Evolutionary conservation across 305 asterid genomes (phyloP), one percentile per base, ranked within the genome.

Genomic region (Salvia sclarea): DNA sequence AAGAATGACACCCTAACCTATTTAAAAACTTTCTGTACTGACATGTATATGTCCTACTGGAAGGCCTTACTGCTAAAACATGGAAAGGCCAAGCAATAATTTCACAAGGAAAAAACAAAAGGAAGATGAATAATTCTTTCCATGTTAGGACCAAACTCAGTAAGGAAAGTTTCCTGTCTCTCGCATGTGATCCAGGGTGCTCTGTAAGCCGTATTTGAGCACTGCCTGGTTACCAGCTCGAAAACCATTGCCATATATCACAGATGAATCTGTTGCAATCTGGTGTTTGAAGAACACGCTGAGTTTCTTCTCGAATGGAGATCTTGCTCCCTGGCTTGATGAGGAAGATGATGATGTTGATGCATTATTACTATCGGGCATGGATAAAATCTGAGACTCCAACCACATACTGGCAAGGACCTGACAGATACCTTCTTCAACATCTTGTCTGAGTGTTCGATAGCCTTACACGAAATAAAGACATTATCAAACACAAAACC

Each of bases 401-500:
- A 89, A 74, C 96, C 96, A 86, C 91, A 89, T 82, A 65, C 85
- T 88, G 40, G 95, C 96, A 17, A 89, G 79, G 60, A 86, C 95
- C 62, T 89, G 96, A 54, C 96, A 89, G 72, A 89, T 89, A 14
- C 96, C 96, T 85, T 89, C 96, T 76, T 89, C 96, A 17, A 89
- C 88, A 62, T 89, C 96, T 80, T 89, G 95, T 79, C 88, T 82
- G 17, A 86, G 88, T 20, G 88, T 85, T 74, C 84, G 88, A 70
- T 75, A 89, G 69, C 96, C 96, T 89, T 61, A 62, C 24, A 58
- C 18, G 18, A 68, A 60, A 66, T 57, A 6, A 69, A 64, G 17
- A 41, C 21, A 49, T 49, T 24, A 47, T 55, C 49, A 21, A 61
- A 49, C 30, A 7, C 10, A 28, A 28, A 28, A 28, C 33, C 0